Percentiles rank a stretch among this genome's conserved stretches.
Conservation (phyloP, 352 stramenopile species). For the Plasmopara muralis region DNA sequence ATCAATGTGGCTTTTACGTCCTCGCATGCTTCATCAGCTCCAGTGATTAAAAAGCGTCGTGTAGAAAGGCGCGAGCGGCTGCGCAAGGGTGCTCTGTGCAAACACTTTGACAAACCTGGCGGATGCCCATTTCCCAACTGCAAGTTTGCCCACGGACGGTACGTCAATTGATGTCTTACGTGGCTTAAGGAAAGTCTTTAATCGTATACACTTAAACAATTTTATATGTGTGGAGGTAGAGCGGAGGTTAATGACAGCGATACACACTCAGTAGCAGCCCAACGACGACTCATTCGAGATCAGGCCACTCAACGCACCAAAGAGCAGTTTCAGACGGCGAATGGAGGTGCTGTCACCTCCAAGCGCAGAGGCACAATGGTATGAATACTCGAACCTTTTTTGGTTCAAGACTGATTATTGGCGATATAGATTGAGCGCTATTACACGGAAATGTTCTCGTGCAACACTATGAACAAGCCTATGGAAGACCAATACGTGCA, state of each 20-base stretch:
- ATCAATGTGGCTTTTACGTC: neutral
- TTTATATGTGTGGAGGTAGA: conserved; percentile 13
- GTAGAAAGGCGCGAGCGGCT: conserved; percentile 57
- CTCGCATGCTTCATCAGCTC: conserved; percentile 9
- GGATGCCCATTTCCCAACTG: conserved; percentile 81
- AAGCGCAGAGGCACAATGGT: conserved; percentile 72
- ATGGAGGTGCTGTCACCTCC: conserved; percentile 26
- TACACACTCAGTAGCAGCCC: conserved; percentile 51
- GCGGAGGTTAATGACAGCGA: conserved; percentile 51
- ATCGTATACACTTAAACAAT: neutral
- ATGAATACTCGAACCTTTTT: neutral
- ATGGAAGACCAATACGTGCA: conserved; percentile 82
- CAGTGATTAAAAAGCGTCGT: conserved; percentile 50
- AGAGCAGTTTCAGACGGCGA: conserved; percentile 51
- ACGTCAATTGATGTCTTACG: neutral
- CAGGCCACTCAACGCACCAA: conserved; percentile 56
- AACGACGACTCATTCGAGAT: conserved; percentile 76
- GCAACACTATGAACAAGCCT: conserved; percentile 62
- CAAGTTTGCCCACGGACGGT: conserved; percentile 74
- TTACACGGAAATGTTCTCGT: conserved; percentile 82
- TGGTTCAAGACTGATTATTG: conserved; percentile 1
- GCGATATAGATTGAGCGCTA: conserved; percentile 71
- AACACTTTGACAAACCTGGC: conserved; percentile 79
- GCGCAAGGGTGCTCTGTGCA: conserved; percentile 76
- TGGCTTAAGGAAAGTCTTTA: too few relatives aligned